A percentile compares a stretch with the other conserved stretches of the same genome.
These are phyloP conservation scores for Agrocybe chaxingu DNA, from an alignment of 768 basidiomycete species.

Conservation along the genomic window DNA sequence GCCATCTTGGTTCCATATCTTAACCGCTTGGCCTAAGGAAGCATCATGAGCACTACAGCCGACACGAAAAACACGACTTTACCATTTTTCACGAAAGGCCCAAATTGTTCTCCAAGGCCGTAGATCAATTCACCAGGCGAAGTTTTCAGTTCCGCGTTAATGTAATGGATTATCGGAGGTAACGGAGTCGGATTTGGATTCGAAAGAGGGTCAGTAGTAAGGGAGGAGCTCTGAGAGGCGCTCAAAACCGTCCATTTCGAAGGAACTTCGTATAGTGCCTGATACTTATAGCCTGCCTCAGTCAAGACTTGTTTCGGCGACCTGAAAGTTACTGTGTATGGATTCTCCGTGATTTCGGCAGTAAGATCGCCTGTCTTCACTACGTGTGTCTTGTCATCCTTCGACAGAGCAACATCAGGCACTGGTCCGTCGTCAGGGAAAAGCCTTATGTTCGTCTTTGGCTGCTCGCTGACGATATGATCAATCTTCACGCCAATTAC, in stretches of 20 bases:
- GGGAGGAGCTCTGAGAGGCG: slow-evolving; percentile 53
- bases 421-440: slow-evolving; percentile 59
- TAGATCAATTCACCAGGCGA: slow-evolving; percentile 72
- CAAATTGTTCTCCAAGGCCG: slow-evolving; percentile 75
- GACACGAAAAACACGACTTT: slow-evolving; percentile 18
- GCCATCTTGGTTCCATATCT: slow-evolving; percentile 74
- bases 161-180: slow-evolving; percentile 43
- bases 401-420: slow-evolving; percentile 36
- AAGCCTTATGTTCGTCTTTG: slow-evolving; percentile 48
- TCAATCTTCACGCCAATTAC: slow-evolving; percentile 56
- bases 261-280: slow-evolving; percentile 54
- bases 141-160: slow-evolving; percentile 58
- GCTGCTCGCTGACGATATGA: slow-evolving; percentile 44
- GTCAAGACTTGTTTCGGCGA: slow-evolving; percentile 43
- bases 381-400: slow-evolving; percentile 24
- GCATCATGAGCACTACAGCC: slow-evolving; percentile 3
- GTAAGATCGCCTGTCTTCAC: slow-evolving; percentile 47
- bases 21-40: slow-evolving; percentile 48
- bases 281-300: slow-evolving; percentile 51
- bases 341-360: slow-evolving; percentile 55
- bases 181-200: slow-evolving; percentile 47
- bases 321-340: slow-evolving; percentile 62
- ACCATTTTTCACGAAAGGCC: slow-evolving; percentile 75
- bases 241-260: slow-evolving; percentile 47
- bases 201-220: slow-evolving; percentile 54